These are phyloP conservation scores for Ettlia oleoabundans DNA, from an alignment of 139 green algal species.

Conservation along the genomic window DNA sequence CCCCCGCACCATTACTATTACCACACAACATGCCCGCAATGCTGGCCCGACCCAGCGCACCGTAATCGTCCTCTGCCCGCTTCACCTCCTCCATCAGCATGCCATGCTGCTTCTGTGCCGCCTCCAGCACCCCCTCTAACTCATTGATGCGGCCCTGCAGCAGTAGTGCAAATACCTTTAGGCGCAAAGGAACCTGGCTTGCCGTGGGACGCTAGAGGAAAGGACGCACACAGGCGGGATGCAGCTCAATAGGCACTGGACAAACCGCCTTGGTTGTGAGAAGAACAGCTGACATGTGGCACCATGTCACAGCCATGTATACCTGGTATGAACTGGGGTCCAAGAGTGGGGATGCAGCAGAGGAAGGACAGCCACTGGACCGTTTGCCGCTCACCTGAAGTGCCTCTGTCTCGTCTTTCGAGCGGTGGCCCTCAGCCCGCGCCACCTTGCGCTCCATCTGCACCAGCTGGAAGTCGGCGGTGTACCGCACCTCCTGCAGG, in stretches of 20 bases:
- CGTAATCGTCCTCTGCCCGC: constrained; percentile 76
- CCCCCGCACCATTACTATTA: neutral
- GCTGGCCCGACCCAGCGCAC: constrained; percentile 17
- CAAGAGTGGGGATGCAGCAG: too few species aligned
- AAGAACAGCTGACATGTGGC: too few species aligned
- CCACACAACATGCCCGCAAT: neutral
- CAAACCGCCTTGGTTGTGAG: too few species aligned
- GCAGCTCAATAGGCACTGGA: too few species aligned
- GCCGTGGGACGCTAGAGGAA: too few species aligned
- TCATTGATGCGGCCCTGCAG: constrained; percentile 74
- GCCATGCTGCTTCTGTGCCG: constrained; percentile 65
- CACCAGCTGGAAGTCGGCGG: constrained; percentile 82
- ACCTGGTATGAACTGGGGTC: too few species aligned
- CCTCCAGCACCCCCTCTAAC: constrained; percentile 66
- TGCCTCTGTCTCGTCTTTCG: constrained; percentile 81
- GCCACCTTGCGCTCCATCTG: constrained; percentile 85
- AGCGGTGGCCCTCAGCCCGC: constrained; percentile 74
- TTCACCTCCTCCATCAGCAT: constrained; percentile 76
- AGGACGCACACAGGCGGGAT: too few species aligned
- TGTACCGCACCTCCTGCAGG: constrained; percentile 86
- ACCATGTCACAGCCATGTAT: too few species aligned
- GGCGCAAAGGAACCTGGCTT: too few species aligned
- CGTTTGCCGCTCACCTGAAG: too few species aligned
- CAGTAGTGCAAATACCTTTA: too few species aligned
- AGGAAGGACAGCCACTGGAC: too few species aligned